Base-by-base conservation (phyloP, 225 moss, liverwort and hornwort species). In the Pseudisothecium myosuroides region DNA sequence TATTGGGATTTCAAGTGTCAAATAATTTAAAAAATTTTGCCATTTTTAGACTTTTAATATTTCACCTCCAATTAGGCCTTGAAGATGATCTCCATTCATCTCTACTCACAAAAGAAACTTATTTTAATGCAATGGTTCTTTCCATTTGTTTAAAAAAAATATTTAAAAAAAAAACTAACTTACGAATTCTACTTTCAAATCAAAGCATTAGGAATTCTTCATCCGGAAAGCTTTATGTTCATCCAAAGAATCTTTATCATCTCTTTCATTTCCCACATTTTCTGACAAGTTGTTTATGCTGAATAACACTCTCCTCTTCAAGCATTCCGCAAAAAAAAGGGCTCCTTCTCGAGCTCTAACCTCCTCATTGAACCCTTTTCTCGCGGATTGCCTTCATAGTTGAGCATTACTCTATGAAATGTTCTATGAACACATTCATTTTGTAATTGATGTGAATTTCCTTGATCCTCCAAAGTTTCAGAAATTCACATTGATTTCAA, bases 251-350 rank as follows among this genome's bases (percentile, higher is more conserved):
- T 73, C 10, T 11, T 45, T 73, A 6, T 10, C 29, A 10, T 45
- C 3, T 17, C 28, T 73, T 28, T 3, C 6, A 17, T 45, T 45
- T 10, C 3, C 2, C 0, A 2, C n/a, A 27, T 43, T 72, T 43
- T 43, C 1, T 43, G 2, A 9, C 5, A 3, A 72, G 9, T 2
- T 0, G 1, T 41, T 41, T 3, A 26, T 0, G 0, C 2, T 1
- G 2, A 4, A 4, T 14, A 24, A 39, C 2, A 13, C 68, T 13
- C 5, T 66, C 7, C 2, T 66, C 1, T 19, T 66, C 2, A 4
- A 10, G 17, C 34, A 65, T 65, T 34, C 9, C 7, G 8, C 45
- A 45, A 8, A 45, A 45, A 45, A 45, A 45, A 45, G 49, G n/a
- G n/a, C n/a, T n/a, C n/a, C n/a, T n/a, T n/a, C n/a, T n/a, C n/a